A percentile compares a stretch with the other conserved stretches of the same genome.
These are phyloP conservation scores for Flaveria robusta DNA, from an alignment of 129 eudicot genomes.

Conservation along the genomic window DNA sequence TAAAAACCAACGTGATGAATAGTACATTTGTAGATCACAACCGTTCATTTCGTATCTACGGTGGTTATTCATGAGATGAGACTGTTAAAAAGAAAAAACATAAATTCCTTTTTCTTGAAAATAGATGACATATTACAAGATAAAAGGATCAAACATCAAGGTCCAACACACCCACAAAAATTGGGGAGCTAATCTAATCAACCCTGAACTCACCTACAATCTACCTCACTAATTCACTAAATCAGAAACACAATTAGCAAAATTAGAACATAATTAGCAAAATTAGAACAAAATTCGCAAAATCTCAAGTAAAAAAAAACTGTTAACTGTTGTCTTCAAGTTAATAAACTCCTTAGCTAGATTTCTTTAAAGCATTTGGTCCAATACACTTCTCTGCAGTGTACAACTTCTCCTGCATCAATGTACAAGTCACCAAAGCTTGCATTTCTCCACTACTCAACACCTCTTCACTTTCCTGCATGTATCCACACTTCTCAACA, in stretches of 20 bases:
- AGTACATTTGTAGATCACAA: no score
- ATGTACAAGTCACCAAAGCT: slow-evolving; percentile 42
- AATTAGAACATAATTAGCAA: slow-evolving; percentile 11
- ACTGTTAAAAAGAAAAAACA: no score
- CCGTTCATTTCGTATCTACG: no score
- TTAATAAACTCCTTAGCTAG: slow-evolving; percentile 21
- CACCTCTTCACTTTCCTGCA: slow-evolving; percentile 38
- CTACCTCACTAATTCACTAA: slow-evolving; percentile 16
- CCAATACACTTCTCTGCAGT: slow-evolving; percentile 60
- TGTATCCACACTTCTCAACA: not conserved
- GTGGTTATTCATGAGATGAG: no score
- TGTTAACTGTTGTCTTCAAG: slow-evolving; percentile 8
- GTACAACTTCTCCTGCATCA: slow-evolving; percentile 68
- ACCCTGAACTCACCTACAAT: slow-evolving; percentile 26
- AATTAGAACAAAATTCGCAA: slow-evolving; percentile 8
- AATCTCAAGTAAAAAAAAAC: not conserved
- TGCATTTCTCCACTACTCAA: slow-evolving; percentile 24
- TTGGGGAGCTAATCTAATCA: not conserved
- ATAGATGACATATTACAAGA: slow-evolving; percentile 30
- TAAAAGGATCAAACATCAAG: slow-evolving; percentile 4
- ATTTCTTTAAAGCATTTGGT: slow-evolving; percentile 37
- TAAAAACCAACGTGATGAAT: no score
- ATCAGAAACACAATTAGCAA: slow-evolving; percentile 14
- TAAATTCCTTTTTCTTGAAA: slow-evolving; percentile 29
- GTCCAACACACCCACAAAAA: slow-evolving; percentile 35